Evolutionary conservation across 495 filamentous ascomycete genomes (phyloP), one percentile per base, ranked within the genome.

Genomic region (Achaetomiella virescens): DNA sequence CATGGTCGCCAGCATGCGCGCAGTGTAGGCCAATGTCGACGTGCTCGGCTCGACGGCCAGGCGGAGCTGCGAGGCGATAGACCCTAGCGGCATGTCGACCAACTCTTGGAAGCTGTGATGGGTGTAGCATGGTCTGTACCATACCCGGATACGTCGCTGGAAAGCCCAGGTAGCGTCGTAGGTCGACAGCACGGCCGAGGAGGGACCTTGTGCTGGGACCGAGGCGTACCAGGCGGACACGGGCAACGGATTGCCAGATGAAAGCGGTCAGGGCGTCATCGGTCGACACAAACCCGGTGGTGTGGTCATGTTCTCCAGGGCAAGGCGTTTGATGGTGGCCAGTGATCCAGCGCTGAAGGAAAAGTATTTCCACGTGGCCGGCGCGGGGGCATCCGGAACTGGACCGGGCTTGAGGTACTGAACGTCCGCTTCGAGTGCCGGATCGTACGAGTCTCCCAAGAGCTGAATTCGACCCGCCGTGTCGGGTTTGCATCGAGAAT

Each of bases 201-300:
- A 68, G 73, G 38, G 20, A 65, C 6, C 52, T 31, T 14, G 54
- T 41, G n/a, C 36, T 64, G 1, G 68, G 52, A 6, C 59, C 52
- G 1, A 80, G 60, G 27, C 76, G 75, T 2, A 66, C 55, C 4
- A 69, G 54, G 15, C 81, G 75, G 3, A 69, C 72, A 24, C 72
- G 71, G 5, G 65, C 64, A n/a, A 82, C 57, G 41, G 66, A 73
- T 64, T 79, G 72, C 74, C 74, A 85, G 53, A 77, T 59, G 27
- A 80, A 78, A 12, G 79, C 77, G 17, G 64, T 78, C 7, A 84
- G 64, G 12, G 75, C 71, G 54, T 84, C 81, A 60, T 83, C 75
- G 7, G 70, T 75, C 6, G 77, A 77, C 38, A 77, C 40, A 24
- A 52, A 5, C 11, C 27, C 9, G 27, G 27, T 31, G 27, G 27